Conservation (phyloP, 1,284 basidiomycete genomes). For the Amylostereum chailletii region DNA sequence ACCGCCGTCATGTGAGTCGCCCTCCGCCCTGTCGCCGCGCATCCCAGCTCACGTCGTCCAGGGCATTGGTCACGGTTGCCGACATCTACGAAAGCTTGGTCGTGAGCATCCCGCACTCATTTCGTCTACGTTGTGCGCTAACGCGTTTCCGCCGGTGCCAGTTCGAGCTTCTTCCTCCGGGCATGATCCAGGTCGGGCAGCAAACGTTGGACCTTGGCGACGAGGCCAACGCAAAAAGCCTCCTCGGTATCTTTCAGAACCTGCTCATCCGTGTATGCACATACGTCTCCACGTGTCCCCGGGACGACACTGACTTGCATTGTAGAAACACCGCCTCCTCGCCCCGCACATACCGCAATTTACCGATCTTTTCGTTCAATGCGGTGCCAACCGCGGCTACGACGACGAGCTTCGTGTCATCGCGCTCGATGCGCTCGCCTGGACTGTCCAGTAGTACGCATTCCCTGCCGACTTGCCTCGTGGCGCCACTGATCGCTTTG, state of each 20-base stretch:
- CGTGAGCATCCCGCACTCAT: slow-evolving; percentile 60
- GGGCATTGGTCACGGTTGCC: slow-evolving; percentile 86
- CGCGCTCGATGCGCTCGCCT: slow-evolving; percentile 90
- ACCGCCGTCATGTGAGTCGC: slow-evolving; percentile 76
- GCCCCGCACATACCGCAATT: slow-evolving; percentile 85
- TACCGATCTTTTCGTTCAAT: slow-evolving; percentile 76
- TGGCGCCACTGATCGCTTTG: neutral
- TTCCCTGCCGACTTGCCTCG: too few species aligned
- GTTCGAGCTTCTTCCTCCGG: slow-evolving; percentile 85
- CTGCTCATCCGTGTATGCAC: slow-evolving; percentile 77
- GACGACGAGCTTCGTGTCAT: slow-evolving; percentile 84
- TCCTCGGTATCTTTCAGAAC: slow-evolving; percentile 95
- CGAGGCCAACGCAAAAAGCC: slow-evolving; percentile 77
- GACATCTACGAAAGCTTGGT: slow-evolving; percentile 85
- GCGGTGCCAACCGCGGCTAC: slow-evolving; percentile 74
- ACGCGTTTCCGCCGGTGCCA: slow-evolving; percentile 45
- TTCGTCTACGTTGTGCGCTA: slow-evolving; percentile 2
- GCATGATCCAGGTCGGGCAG: slow-evolving; percentile 87
- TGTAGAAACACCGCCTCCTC: slow-evolving; percentile 85
- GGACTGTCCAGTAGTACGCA: slow-evolving; percentile 86
- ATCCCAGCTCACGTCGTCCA: slow-evolving; percentile 16
- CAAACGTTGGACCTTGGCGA: slow-evolving; percentile 81
- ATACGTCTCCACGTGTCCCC: neutral
- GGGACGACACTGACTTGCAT: slow-evolving; percentile 3
- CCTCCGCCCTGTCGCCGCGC: too few species aligned